Conservation (phyloP, 2,329 filamentous ascomycete species). For the Raffaelea albimanens region DNA sequence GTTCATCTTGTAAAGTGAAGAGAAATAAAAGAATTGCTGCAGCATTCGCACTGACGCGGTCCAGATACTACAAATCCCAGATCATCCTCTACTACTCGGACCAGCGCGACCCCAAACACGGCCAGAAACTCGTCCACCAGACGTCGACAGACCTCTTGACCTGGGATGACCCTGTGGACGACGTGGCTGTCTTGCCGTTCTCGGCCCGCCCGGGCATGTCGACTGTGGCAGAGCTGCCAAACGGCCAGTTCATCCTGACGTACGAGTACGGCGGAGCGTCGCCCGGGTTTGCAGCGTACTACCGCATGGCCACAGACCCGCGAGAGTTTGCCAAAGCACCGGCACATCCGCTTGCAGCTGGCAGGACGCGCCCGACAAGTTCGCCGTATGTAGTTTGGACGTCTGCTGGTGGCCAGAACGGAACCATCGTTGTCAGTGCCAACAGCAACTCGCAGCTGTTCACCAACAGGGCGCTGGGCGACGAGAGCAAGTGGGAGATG, state of each 20-base stretch:
- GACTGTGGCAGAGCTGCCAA: slow-evolving; percentile 46
- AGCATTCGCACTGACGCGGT: neutral
- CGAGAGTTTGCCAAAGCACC: slow-evolving; percentile 25
- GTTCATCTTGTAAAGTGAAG: slow-evolving; percentile 25
- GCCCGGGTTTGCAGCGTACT: slow-evolving; percentile 32
- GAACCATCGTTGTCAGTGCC: too few relatives aligned
- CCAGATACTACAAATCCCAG: slow-evolving; percentile 39
- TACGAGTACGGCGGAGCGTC: slow-evolving; percentile 51
- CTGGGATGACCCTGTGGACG: slow-evolving; percentile 53
- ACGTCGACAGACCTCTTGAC: slow-evolving; percentile 45
- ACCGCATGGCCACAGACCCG: slow-evolving; percentile 30
- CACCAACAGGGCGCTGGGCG: too few relatives aligned
- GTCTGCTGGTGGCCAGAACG: slow-evolving; percentile 32
- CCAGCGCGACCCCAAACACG: slow-evolving; percentile 55
- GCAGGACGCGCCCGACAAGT: slow-evolving; percentile 23
- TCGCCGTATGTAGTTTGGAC: slow-evolving; percentile 36
- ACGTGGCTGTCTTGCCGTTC: slow-evolving; percentile 41
- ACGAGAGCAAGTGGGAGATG: too few relatives aligned
- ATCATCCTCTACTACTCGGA: slow-evolving; percentile 64
- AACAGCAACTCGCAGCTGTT: too few relatives aligned
- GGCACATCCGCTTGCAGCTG: slow-evolving; percentile 21
- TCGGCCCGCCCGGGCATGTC: slow-evolving; percentile 61
- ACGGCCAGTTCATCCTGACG: slow-evolving; percentile 52
- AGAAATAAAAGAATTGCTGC: too few relatives aligned
- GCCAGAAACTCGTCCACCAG: slow-evolving; percentile 62